These are phyloP conservation scores for Dactylella cylindrospora DNA, from an alignment of 2,329 filamentous ascomycete species.

Conservation along the genomic window DNA sequence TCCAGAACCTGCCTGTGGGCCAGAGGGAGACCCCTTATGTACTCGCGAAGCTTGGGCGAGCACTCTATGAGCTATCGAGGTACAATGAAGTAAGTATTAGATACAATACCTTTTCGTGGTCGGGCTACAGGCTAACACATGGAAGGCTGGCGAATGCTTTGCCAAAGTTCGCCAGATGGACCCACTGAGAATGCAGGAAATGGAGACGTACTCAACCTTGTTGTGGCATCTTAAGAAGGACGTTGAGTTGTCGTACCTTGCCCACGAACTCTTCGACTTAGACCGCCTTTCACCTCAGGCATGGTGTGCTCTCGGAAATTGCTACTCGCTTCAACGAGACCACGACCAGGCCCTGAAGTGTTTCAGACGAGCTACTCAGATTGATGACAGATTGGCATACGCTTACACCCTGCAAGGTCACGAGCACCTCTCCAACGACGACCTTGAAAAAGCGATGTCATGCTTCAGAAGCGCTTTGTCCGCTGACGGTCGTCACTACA, in stretches of 20 bases:
- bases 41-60: slow-evolving; percentile 82
- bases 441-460: slow-evolving; percentile 89
- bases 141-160: slow-evolving; percentile 76
- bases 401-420: slow-evolving; percentile 94
- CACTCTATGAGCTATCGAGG: slow-evolving; percentile 84
- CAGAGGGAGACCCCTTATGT: slow-evolving; percentile 95
- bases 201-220: slow-evolving; percentile 98
- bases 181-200: slow-evolving; percentile 82
- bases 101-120: neutral
- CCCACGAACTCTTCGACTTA: slow-evolving; percentile 83
- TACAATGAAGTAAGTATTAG: slow-evolving; percentile 65
- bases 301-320: slow-evolving; percentile 94
- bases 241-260: slow-evolving; percentile 85
- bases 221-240: slow-evolving; percentile 97
- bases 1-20: slow-evolving; percentile 67
- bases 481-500: slow-evolving; percentile 87
- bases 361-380: slow-evolving; percentile 89
- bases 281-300: slow-evolving; percentile 89
- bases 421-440: slow-evolving; percentile 92
- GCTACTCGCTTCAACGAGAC: slow-evolving; percentile 86
- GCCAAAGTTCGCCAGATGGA: slow-evolving; percentile 74
- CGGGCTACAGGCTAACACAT: slow-evolving; percentile 1
- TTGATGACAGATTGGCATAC: slow-evolving; percentile 89
- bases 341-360: slow-evolving; percentile 92
- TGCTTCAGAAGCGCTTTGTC: slow-evolving; percentile 84